phyloP scores from a whole-genome alignment of 75 land plant genomes.

The Gnetum montanum region DNA sequence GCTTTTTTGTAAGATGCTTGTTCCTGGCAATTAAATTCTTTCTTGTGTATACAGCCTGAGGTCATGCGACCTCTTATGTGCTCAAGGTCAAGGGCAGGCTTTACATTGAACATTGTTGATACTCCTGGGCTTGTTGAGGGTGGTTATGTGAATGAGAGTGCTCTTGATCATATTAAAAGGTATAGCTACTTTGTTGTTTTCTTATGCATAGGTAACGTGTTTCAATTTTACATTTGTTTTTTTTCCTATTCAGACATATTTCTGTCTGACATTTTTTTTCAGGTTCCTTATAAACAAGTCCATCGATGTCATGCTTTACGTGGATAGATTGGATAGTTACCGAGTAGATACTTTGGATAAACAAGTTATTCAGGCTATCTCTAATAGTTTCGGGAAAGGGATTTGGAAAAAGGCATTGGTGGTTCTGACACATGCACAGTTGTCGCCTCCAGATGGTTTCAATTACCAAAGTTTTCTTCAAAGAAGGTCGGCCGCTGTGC shows the following conservation, averaged over 20 bases:
- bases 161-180: slow-evolving; percentile 80
- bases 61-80: slow-evolving; percentile 65
- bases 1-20: neutral
- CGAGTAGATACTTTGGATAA: slow-evolving; percentile 87
- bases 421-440: slow-evolving; percentile 94
- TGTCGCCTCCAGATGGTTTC: slow-evolving; percentile 87
- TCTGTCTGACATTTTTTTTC: slow-evolving; percentile 8
- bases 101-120: slow-evolving; percentile 87
- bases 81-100: slow-evolving; percentile 80
- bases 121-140: slow-evolving; percentile 95
- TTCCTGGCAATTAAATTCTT: neutral
- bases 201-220: no score
- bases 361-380: slow-evolving; percentile 72
- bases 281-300: slow-evolving; percentile 92
- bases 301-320: slow-evolving; percentile 89
- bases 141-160: slow-evolving; percentile 82
- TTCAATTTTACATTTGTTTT: no score
- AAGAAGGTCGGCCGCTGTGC: slow-evolving; percentile 64
- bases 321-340: slow-evolving; percentile 91
- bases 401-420: slow-evolving; percentile 69
- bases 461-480: slow-evolving; percentile 60
- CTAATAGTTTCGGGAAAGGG: slow-evolving; percentile 76
- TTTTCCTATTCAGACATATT: no score
- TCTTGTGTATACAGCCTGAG: slow-evolving; percentile 88
- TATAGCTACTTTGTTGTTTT: slow-evolving; percentile 10